These are phyloP conservation scores for Rhizomucor pusillus DNA, from an alignment of 371 early-diverging fungal genomes.

Conservation along the genomic window DNA sequence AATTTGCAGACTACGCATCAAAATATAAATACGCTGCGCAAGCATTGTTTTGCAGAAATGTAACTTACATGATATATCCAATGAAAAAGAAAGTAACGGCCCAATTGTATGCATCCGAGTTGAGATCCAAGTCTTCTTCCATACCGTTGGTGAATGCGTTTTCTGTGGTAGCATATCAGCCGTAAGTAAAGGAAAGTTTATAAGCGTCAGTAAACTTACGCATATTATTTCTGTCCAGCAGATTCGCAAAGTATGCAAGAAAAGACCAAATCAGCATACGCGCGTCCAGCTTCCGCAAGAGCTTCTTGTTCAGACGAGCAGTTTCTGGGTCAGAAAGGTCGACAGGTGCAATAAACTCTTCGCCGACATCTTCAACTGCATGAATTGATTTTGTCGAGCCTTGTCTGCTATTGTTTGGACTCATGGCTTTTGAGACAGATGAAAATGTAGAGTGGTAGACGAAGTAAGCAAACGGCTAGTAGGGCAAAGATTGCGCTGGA, in stretches of 20 bases:
- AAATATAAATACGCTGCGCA: not conserved
- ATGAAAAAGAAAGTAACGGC: constrained; percentile 69
- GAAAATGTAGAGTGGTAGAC: no score
- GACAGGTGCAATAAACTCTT: no score
- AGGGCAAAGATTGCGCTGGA: no score
- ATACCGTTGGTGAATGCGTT: constrained; percentile 53
- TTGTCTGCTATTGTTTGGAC: no score
- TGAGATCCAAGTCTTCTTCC: constrained; percentile 46
- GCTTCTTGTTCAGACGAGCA: constrained; percentile 11
- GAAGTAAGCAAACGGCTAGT: no score
- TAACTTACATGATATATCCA: constrained; percentile 69
- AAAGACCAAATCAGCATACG: constrained; percentile 69
- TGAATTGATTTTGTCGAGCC: no score
- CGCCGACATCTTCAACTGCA: no score
- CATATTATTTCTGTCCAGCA: constrained; percentile 77
- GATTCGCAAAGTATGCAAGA: constrained; percentile 69
- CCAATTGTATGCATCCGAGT: constrained; percentile 52
- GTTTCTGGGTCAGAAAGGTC: no score
- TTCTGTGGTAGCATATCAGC: constrained; percentile 10
- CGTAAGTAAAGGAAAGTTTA: not conserved
- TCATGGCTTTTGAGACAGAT: no score
- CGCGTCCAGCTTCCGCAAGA: constrained; percentile 64
- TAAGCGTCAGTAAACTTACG: constrained; percentile 28
- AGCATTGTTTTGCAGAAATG: no score
- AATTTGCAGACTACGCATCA: constrained; percentile 25